Conservation (phyloP, 495 filamentous ascomycete genomes). For the Mytilinidion resinicola region DNA sequence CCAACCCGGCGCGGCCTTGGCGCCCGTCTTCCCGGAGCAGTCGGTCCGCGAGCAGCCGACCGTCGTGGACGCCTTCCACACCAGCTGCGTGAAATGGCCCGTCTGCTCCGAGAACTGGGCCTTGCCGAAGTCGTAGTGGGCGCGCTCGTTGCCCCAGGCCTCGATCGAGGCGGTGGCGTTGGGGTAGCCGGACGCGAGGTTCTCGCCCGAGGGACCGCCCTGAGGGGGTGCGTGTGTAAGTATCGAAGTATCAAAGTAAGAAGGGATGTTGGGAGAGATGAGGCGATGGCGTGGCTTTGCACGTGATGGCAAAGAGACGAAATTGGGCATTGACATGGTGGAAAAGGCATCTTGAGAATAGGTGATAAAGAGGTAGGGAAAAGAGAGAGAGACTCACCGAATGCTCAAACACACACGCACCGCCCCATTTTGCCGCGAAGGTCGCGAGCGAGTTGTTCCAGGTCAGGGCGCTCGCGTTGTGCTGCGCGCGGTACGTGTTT, state of each 20-base stretch:
- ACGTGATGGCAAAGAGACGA: no score
- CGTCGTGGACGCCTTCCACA: slow-evolving; percentile 64
- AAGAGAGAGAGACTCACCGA: slow-evolving; percentile 42
- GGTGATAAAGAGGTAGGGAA: no score
- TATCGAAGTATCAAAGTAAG: background rate
- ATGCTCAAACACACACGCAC: slow-evolving; percentile 56
- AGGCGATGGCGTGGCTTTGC: background rate
- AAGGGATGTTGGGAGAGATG: background rate
- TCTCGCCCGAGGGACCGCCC: slow-evolving; percentile 68
- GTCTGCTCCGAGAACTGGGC: slow-evolving; percentile 55
- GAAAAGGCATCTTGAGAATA: no score
- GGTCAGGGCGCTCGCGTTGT: slow-evolving; percentile 53
- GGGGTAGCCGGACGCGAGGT: slow-evolving; percentile 63
- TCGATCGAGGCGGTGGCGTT: slow-evolving; percentile 55
- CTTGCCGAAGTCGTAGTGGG: slow-evolving; percentile 51
- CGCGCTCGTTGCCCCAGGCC: slow-evolving; percentile 61
- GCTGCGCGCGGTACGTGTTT: slow-evolving; percentile 59
- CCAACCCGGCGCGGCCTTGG: slow-evolving; percentile 50
- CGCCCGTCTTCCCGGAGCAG: slow-evolving; percentile 39
- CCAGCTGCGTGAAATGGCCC: slow-evolving; percentile 82
- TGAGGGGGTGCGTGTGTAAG: slow-evolving; percentile 32
- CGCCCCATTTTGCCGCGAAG: slow-evolving; percentile 49
- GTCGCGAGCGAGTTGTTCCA: slow-evolving; percentile 62
- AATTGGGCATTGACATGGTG: no score
- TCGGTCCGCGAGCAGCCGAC: slow-evolving; percentile 62